phyloP scores from a whole-genome alignment of 1,139 yeast genomes.

The Tardiomyces depauwii region DNA sequence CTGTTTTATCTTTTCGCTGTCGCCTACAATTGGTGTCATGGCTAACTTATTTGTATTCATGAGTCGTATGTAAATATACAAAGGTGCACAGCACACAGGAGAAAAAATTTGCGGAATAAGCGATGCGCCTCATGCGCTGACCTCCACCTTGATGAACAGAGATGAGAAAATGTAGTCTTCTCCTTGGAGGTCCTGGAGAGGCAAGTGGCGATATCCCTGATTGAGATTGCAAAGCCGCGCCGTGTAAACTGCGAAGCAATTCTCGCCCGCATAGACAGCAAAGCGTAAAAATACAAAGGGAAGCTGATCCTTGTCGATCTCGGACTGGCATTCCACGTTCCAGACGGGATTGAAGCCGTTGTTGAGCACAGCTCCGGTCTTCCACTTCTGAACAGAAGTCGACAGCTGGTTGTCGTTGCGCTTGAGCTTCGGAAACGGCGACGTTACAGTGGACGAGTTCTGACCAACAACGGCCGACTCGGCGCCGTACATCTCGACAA shows the following conservation, averaged over 20 bases:
- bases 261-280: conserved; percentile 32
- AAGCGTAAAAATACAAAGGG: conserved; percentile 44
- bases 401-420: neutral
- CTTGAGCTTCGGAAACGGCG: neutral
- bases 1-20: no score
- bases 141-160: conserved; percentile 38
- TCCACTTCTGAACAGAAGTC: conserved; percentile 9
- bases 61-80: neutral
- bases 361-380: conserved; percentile 33
- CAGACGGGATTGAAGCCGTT: conserved; percentile 87
- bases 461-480: conserved; percentile 2
- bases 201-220: conserved; percentile 72
- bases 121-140: conserved; percentile 2
- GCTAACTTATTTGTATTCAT: no score
- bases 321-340: conserved; percentile 38
- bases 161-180: conserved; percentile 76
- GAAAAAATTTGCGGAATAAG: conserved; percentile 7
- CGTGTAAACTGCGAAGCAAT: conserved; percentile 47
- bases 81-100: conserved; percentile 22
- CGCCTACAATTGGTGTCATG: no score
- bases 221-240: conserved; percentile 44
- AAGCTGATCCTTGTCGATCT: conserved; percentile 31
- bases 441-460: neutral
- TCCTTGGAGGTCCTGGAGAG: conserved; percentile 64
- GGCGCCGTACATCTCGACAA: conserved; percentile 31